Evolutionary conservation across 148 eudicot genomes (phyloP).

Genomic region (Bassia scoparia): DNA sequence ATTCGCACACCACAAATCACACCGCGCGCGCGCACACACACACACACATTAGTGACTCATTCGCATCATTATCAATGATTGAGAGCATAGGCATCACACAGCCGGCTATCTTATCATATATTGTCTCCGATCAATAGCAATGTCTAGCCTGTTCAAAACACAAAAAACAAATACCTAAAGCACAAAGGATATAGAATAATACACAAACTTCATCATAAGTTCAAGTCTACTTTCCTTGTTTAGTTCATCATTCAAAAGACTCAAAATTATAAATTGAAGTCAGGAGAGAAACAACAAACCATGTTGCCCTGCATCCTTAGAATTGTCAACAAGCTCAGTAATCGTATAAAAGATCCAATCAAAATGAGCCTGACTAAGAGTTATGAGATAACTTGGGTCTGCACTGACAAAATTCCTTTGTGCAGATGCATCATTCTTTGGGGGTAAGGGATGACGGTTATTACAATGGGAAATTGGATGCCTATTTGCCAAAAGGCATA

Average conservation of each 20-base stretch:
- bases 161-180: neutral
- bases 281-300: constrained; percentile 27
- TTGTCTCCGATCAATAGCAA: constrained; percentile 41
- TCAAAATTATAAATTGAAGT: neutral
- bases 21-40: too few relatives aligned
- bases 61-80: constrained; percentile 61
- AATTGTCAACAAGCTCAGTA: constrained; percentile 76
- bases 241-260: neutral
- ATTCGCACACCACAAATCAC: too few relatives aligned
- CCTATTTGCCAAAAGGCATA: too few relatives aligned
- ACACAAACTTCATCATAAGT: neutral
- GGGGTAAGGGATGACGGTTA: constrained; percentile 13
- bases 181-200: neutral
- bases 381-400: constrained; percentile 74
- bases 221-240: neutral
- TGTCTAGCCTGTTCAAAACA: constrained; percentile 46
- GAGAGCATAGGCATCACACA: constrained; percentile 63
- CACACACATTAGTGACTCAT: constrained; percentile 61
- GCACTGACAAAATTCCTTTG: constrained; percentile 40
- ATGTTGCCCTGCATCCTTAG: constrained; percentile 73
- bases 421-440: constrained; percentile 15
- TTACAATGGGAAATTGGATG: too few relatives aligned
- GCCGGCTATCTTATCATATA: constrained; percentile 39
- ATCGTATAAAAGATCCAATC: constrained; percentile 78
- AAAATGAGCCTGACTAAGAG: constrained; percentile 74